phyloP scores from a whole-genome alignment of 768 basidiomycete species.

The Trichaptum fuscoviolaceum region DNA sequence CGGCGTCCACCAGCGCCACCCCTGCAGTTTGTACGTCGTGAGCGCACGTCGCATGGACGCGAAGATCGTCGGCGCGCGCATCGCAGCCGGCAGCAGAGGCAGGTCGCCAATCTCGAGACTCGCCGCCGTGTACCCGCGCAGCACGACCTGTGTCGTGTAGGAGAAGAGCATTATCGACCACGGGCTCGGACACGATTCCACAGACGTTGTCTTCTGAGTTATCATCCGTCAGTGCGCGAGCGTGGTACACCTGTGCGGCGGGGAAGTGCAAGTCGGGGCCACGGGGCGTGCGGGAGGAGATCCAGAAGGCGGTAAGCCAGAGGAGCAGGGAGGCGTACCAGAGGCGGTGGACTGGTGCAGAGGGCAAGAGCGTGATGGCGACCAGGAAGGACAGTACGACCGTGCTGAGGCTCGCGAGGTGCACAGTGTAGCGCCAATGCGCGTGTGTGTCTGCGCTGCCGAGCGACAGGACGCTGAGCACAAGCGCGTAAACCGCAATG shows the following conservation, averaged over 20 bases:
- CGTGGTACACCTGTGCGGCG: conserved; percentile 66
- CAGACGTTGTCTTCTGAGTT: conserved; percentile 78
- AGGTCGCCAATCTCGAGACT: conserved; percentile 85
- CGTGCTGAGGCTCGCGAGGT: conserved; percentile 54
- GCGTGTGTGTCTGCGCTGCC: conserved; percentile 32
- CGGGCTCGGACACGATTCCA: conserved; percentile 44
- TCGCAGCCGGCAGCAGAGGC: conserved; percentile 68
- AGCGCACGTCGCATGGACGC: conserved; percentile 56
- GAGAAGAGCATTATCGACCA: conserved; percentile 72
- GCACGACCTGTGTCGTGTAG: conserved; percentile 83
- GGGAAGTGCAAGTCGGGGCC: conserved; percentile 77
- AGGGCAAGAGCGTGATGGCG: conserved; percentile 53
- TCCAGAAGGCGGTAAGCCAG: conserved; percentile 38
- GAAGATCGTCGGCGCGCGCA: conserved; percentile 65
- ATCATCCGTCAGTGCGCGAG: conserved; percentile 54
- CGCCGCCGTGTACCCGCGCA: conserved; percentile 69
- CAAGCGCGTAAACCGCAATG: conserved; percentile 57
- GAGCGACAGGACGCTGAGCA: conserved; percentile 48
- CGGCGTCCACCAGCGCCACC: conserved; percentile 52
- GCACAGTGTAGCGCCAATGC: conserved; percentile 39
- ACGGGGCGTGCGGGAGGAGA: conserved; percentile 51
- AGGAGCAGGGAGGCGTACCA: conserved; percentile 52
- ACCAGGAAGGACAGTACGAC: conserved; percentile 42
- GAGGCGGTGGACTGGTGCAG: conserved; percentile 35
- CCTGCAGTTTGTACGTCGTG: conserved; percentile 41